Conservation (phyloP, 108 stramenopile species). For the Pseudonitzschia delicatissima region DNA sequence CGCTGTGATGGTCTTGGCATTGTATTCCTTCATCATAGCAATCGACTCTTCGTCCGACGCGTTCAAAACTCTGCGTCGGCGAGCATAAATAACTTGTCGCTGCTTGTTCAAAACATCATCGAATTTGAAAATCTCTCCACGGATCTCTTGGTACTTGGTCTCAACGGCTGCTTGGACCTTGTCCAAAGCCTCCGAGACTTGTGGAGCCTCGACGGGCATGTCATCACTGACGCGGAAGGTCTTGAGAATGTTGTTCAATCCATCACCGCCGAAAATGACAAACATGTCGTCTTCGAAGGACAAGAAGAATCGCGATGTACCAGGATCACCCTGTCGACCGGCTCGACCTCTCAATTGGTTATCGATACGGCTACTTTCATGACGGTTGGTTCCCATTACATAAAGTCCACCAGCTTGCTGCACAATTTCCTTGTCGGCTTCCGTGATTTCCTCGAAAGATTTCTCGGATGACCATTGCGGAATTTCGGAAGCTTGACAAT, state of each 20-base stretch:
- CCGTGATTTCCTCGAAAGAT: constrained; percentile 61
- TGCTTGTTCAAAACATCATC: constrained; percentile 84
- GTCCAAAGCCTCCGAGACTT: constrained; percentile 79
- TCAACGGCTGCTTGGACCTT: constrained; percentile 86
- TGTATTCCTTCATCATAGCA: constrained; percentile 60
- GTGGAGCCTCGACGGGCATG: constrained; percentile 88
- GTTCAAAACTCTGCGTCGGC: constrained; percentile 57
- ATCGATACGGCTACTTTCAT: constrained; percentile 93
- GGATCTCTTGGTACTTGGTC: constrained; percentile 84
- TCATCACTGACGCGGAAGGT: constrained; percentile 89
- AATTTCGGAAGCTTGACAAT: constrained; percentile 78
- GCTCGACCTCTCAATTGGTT: constrained; percentile 91
- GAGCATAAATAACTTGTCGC: constrained; percentile 67
- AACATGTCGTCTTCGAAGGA: constrained; percentile 97
- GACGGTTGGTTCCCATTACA: constrained; percentile 94
- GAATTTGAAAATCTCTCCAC: constrained; percentile 80
- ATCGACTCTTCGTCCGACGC: constrained; percentile 56
- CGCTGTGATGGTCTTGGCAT: constrained; percentile 57
- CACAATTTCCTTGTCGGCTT: constrained; percentile 82
- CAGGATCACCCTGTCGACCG: constrained; percentile 95
- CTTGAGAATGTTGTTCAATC: constrained; percentile 72
- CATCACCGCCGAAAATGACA: constrained; percentile 89
- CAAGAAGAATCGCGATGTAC: constrained; percentile 91
- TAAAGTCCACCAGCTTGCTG: constrained; percentile 86
- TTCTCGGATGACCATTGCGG: constrained; percentile 71